Evolutionary conservation across 345 rosid genomes (phyloP).

Genomic region (Eucalyptus lansdowneana): DNA sequence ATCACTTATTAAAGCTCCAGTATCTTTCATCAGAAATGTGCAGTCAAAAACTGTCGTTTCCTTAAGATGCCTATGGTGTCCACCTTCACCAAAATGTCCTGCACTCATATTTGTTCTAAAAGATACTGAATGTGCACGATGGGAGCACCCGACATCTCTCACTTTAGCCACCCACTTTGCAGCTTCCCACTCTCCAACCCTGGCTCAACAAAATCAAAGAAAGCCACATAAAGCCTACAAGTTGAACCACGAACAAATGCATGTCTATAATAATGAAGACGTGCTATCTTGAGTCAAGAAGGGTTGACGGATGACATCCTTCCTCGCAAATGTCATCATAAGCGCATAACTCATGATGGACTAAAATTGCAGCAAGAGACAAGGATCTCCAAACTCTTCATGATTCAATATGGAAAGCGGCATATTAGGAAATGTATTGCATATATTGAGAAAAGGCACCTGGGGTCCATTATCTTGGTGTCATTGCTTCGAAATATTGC

Average conservation of each 20-base stretch:
- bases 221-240: background rate
- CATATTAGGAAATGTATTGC: constrained; percentile 61
- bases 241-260: background rate
- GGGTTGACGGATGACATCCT: constrained; percentile 56
- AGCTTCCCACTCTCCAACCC: constrained; percentile 97
- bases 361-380: constrained; percentile 27
- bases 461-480: constrained; percentile 2
- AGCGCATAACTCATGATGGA: constrained; percentile 57
- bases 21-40: constrained; percentile 61
- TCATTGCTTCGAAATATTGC: background rate
- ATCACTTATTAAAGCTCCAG: background rate
- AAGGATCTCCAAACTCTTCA: constrained; percentile 89
- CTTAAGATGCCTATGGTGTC: constrained; percentile 40
- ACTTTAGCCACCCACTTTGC: constrained; percentile 89
- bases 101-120: constrained; percentile 64
- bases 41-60: constrained; percentile 60
- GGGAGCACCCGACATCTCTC: constrained; percentile 28
- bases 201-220: background rate
- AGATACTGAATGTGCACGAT: constrained; percentile 49
- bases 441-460: constrained; percentile 80
- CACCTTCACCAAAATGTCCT: constrained; percentile 91
- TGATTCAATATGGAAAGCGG: constrained; percentile 71
- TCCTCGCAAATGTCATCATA: constrained; percentile 60
- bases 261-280: background rate
- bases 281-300: constrained; percentile 67